Percentiles rank a stretch among this genome's conserved stretches.
Evolutionary conservation across 2,329 filamentous ascomycete genomes (phyloP).

Genomic region (Aspergillus novoparasiticus): DNA sequence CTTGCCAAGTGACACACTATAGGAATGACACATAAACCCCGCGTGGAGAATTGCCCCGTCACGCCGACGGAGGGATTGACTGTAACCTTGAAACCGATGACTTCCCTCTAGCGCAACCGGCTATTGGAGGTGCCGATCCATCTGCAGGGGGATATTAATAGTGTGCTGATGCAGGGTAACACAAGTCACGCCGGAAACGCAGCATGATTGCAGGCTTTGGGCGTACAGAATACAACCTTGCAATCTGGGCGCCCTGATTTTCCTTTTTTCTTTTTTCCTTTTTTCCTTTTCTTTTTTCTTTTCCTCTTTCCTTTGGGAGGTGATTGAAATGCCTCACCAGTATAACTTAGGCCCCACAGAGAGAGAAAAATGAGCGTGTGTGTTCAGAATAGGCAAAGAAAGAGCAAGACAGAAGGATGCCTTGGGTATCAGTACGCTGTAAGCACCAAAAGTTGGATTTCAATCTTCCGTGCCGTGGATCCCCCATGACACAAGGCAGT

Average conservation of each 20-base stretch:
- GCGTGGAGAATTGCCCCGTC: background rate
- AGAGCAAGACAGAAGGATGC: background rate
- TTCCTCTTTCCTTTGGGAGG: background rate
- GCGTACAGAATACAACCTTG: background rate
- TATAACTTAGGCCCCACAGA: background rate
- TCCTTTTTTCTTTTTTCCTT: too few species aligned
- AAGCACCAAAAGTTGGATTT: conserved; percentile 1
- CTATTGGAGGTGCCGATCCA: background rate
- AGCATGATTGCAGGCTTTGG: background rate
- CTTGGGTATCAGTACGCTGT: background rate
- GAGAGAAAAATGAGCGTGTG: too few species aligned
- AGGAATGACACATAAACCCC: background rate
- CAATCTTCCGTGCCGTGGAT: conserved; percentile 4
- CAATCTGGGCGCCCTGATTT: background rate
- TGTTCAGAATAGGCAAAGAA: background rate
- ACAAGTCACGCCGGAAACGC: background rate
- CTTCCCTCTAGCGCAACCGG: background rate
- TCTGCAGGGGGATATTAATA: conserved; percentile 2
- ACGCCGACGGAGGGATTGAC: background rate
- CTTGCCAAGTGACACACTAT: background rate
- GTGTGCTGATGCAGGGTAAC: background rate
- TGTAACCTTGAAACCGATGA: background rate
- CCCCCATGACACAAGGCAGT: conserved; percentile 1
- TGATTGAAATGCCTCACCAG: background rate
- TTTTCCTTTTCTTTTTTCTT: background rate